Conservation (phyloP, 2,329 filamentous ascomycete genomes). For the Sporothrix protearum region DNA sequence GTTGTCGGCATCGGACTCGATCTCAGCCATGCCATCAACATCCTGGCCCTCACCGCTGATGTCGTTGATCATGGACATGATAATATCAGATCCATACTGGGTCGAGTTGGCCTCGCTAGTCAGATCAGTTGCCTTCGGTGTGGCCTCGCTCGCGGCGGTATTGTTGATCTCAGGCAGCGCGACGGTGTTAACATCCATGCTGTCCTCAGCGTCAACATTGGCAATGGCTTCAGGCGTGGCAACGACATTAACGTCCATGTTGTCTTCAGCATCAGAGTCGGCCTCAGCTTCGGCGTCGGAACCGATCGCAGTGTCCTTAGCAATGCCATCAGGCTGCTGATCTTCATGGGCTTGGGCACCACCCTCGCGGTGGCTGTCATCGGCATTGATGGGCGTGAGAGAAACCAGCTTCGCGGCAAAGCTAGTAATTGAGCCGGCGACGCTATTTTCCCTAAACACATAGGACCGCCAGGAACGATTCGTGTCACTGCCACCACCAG, state of each 20-base stretch:
- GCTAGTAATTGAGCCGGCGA: conserved; percentile 24
- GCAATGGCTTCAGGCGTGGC: not conserved
- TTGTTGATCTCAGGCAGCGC: not conserved
- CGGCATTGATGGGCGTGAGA: not conserved
- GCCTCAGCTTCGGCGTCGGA: not conserved
- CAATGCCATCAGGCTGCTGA: not conserved
- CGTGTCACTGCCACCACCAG: not conserved
- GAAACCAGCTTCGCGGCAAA: conserved; percentile 26
- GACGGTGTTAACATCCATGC: not conserved
- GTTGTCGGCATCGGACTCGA: not conserved
- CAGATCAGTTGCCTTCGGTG: not conserved
- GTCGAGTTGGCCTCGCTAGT: conserved; percentile 22
- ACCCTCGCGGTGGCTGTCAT: not conserved
- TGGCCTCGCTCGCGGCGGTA: not conserved
- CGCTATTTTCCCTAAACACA: conserved; percentile 24
- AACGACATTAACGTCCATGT: conserved; percentile 3
- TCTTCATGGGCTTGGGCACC: conserved; percentile 15
- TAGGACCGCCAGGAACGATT: conserved; percentile 23
- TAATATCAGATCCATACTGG: conserved; percentile 24
- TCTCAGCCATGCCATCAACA: not conserved
- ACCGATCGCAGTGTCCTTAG: not conserved
- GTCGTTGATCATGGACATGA: conserved; percentile 25
- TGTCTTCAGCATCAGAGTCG: not conserved
- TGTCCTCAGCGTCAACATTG: not conserved
- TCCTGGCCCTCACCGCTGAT: conserved; percentile 23